Conservation (phyloP, 2,329 filamentous ascomycete species). For the Thelonectria blattea region DNA sequence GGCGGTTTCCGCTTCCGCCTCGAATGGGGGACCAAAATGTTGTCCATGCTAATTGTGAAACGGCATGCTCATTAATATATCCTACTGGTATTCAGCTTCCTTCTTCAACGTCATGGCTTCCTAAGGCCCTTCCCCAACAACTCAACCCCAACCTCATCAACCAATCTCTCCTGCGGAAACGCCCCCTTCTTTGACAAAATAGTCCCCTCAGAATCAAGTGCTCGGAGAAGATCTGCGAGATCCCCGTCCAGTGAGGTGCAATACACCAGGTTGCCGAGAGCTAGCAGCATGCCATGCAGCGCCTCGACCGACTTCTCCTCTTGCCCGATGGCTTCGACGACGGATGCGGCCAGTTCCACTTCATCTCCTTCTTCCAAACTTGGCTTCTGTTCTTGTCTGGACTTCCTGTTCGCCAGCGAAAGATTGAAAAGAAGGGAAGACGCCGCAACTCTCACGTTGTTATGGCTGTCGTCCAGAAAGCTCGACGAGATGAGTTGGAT, state of each 20-base stretch:
- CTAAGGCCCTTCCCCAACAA: slow-evolving; percentile 58
- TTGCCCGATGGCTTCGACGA: slow-evolving; percentile 73
- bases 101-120: slow-evolving; percentile 34
- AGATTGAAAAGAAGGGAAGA: slow-evolving; percentile 87
- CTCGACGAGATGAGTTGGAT: slow-evolving; percentile 76
- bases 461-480: slow-evolving; percentile 77
- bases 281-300: slow-evolving; percentile 76
- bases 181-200: slow-evolving; percentile 62
- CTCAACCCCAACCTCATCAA: slow-evolving; percentile 60
- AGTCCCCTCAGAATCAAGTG: slow-evolving; percentile 74
- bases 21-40: not conserved
- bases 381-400: slow-evolving; percentile 63
- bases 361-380: slow-evolving; percentile 72
- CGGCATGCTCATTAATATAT: not conserved
- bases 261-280: slow-evolving; percentile 78
- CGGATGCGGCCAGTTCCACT: slow-evolving; percentile 80
- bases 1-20: slow-evolving; percentile 14
- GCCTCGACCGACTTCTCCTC: slow-evolving; percentile 71
- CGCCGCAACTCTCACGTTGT: slow-evolving; percentile 79
- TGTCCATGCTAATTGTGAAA: not conserved
- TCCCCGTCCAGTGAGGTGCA: slow-evolving; percentile 73
- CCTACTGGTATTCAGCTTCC: not conserved
- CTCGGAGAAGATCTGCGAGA: slow-evolving; percentile 77
- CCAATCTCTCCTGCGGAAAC: slow-evolving; percentile 64
- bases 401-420: slow-evolving; percentile 70